phyloP scores from a whole-genome alignment of 2,329 filamentous ascomycete genomes.

The Calonectria leucothoes region DNA sequence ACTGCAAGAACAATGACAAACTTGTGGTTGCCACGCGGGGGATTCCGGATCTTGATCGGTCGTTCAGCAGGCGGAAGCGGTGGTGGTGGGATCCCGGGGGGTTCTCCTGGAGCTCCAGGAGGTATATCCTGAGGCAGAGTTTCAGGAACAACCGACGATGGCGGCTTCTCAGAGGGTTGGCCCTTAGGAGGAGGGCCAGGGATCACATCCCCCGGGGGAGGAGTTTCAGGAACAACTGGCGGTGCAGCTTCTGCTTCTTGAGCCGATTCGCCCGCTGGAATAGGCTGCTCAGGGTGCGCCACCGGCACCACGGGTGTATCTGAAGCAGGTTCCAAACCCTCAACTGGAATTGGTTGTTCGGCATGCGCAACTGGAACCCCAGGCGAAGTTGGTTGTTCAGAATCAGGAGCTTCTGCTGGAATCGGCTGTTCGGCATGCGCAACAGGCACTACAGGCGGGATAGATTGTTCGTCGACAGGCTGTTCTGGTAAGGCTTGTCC shows the following conservation, averaged over 20 bases:
- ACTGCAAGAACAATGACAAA: slow-evolving; percentile 31
- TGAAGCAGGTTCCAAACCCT: not conserved
- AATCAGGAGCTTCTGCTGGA: not conserved
- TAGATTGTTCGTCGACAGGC: not conserved
- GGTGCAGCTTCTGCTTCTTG: not conserved
- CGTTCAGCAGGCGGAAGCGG: not conserved
- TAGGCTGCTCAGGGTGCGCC: not conserved
- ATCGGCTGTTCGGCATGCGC: not conserved
- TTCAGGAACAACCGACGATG: too few species aligned
- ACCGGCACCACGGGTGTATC: not conserved
- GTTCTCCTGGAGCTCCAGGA: too few species aligned
- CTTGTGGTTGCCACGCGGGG: slow-evolving; percentile 12
- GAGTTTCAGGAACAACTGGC: not conserved
- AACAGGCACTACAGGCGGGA: not conserved
- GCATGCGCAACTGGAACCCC: not conserved
- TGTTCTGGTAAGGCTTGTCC: not conserved
- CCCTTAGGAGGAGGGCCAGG: not conserved
- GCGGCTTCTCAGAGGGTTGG: not conserved
- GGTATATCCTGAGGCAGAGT: too few species aligned
- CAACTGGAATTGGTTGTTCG: not conserved
- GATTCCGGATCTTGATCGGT: not conserved
- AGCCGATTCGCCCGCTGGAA: too few species aligned
- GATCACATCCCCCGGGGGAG: not conserved
- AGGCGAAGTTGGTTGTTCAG: not conserved
- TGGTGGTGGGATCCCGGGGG: too few species aligned